A percentile compares a stretch with the other conserved stretches of the same genome.
These are phyloP conservation scores for Petasospora rhodanensis DNA, from an alignment of 1,139 yeast species.

Conservation along the genomic window DNA sequence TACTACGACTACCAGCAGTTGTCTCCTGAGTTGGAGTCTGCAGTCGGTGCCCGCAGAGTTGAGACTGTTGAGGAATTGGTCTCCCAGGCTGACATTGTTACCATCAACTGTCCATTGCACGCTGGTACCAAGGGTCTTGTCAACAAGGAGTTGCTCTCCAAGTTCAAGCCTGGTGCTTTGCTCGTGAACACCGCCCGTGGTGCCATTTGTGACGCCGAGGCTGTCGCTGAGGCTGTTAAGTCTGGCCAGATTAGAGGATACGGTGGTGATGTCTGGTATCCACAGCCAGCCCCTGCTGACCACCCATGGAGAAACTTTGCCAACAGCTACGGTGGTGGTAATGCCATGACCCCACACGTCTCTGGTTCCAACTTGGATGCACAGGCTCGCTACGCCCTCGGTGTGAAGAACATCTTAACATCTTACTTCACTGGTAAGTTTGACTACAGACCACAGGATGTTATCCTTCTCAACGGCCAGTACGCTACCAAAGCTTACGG, in stretches of 20 bases:
- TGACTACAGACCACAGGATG: conserved; percentile 70
- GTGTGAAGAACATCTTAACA: conserved; percentile 60
- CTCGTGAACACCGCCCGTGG: conserved; percentile 84
- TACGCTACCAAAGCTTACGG: conserved; percentile 77
- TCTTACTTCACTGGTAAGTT: conserved; percentile 56
- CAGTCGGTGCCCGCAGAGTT: conserved; percentile 58
- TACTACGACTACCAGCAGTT: conserved; percentile 76
- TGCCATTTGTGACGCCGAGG: conserved; percentile 69
- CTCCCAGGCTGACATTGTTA: conserved; percentile 64
- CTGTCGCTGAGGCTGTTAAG: conserved; percentile 68
- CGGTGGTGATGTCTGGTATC: conserved; percentile 84
- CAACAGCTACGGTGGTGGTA: conserved; percentile 66
- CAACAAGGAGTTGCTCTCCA: conserved; percentile 61
- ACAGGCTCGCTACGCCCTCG: conserved; percentile 67
- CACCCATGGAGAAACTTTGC: conserved; percentile 76
- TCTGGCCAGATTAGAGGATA: conserved; percentile 72
- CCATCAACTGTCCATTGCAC: conserved; percentile 76
- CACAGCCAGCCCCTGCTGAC: conserved; percentile 72
- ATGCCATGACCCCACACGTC: conserved; percentile 83
- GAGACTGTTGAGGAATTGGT: conserved; percentile 65
- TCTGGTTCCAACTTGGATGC: conserved; percentile 82
- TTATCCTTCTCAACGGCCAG: conserved; percentile 67
- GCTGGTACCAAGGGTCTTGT: conserved; percentile 63
- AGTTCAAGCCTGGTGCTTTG: conserved; percentile 75
- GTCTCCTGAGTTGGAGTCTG: conserved; percentile 52